phyloP scores from a whole-genome alignment of 1,284 basidiomycete species.

The Polyporus tsugae region DNA sequence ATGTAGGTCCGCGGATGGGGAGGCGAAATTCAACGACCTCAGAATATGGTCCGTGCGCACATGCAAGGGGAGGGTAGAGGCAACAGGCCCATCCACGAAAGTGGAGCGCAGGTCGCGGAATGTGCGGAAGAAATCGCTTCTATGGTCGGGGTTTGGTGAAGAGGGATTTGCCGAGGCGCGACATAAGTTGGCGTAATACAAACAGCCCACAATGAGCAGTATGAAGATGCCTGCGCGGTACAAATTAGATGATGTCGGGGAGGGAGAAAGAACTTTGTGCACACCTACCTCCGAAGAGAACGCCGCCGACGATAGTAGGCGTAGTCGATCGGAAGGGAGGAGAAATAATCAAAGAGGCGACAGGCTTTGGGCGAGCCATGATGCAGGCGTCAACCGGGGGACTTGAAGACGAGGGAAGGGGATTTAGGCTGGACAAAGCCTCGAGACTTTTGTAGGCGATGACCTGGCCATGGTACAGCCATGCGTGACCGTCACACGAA shows the following conservation, averaged over 20 bases:
- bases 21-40: background rate
- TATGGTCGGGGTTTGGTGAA: background rate
- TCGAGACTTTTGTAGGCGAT: background rate
- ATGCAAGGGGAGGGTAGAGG: background rate
- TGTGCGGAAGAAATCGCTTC: background rate
- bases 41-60: background rate
- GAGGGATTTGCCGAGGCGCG: background rate
- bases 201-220: background rate
- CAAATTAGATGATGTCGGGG: background rate
- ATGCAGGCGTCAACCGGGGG: background rate
- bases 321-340: background rate
- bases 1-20: background rate
- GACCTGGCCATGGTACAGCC: background rate
- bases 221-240: slow-evolving; percentile 12
- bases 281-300: slow-evolving; percentile 17
- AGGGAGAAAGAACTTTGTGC: background rate
- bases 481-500: background rate
- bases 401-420: background rate
- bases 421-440: background rate
- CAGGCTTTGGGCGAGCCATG: background rate
- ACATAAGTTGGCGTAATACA: slow-evolving; percentile 12
- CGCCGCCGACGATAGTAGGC: slow-evolving; percentile 9
- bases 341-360: background rate
- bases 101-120: background rate
- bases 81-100: background rate